Conservation (phyloP, 768 basidiomycete species). For the Kwoniella mangroviensis region DNA sequence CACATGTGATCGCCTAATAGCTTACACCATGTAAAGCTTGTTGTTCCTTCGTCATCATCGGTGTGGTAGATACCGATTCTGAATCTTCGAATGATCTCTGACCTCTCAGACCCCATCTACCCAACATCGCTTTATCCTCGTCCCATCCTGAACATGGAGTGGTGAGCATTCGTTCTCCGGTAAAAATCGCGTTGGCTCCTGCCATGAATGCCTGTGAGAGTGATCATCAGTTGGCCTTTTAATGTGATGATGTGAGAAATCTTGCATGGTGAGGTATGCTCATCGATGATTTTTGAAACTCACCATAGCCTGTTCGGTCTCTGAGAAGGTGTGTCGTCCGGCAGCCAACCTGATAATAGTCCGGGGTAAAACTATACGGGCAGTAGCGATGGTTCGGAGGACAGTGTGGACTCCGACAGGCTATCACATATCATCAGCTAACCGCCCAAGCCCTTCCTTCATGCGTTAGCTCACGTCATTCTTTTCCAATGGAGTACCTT, state of each 20-base stretch:
- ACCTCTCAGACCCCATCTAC: conserved; percentile 86
- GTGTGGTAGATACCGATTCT: conserved; percentile 39
- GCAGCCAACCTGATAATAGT: conserved; percentile 96
- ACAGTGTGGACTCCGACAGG: conserved; percentile 80
- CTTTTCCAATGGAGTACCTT: conserved; percentile 87
- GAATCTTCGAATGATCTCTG: conserved; percentile 86
- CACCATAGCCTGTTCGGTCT: conserved; percentile 94
- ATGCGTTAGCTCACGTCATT: conserved; percentile 69
- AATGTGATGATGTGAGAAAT: not conserved
- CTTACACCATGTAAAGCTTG: conserved; percentile 24
- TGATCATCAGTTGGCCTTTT: not conserved
- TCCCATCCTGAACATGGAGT: conserved; percentile 98
- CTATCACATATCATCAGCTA: conserved; percentile 59
- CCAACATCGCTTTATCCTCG: conserved; percentile 95
- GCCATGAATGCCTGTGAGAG: conserved; percentile 74
- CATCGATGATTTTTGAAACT: conserved; percentile 10
- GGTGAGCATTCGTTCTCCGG: conserved; percentile 96
- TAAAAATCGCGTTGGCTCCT: conserved; percentile 96
- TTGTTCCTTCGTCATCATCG: conserved; percentile 26
- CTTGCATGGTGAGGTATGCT: too few species aligned
- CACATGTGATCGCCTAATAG: conserved; percentile 5
- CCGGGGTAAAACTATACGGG: conserved; percentile 84
- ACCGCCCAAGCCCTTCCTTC: too few species aligned
- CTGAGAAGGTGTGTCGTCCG: conserved; percentile 82
- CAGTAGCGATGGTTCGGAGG: conserved; percentile 91